Percentiles rank a stretch among this genome's conserved stretches.
Conservation (phyloP, 352 stramenopile genomes). For the Globisporangium echinulatum region DNA sequence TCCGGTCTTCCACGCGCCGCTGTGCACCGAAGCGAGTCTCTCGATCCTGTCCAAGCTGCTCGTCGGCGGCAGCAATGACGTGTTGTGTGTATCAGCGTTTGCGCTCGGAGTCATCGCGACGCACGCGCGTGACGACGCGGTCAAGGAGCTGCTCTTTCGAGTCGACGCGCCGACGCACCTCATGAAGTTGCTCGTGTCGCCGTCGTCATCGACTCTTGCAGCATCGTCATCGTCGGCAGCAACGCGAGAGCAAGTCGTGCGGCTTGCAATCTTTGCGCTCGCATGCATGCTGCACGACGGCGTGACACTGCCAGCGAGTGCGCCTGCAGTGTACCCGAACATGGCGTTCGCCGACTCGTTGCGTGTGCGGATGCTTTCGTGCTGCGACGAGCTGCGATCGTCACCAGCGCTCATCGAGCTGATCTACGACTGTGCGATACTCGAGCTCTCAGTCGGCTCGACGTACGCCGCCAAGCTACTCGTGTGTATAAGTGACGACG, state of each 20-base stretch:
- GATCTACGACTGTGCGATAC: conserved; percentile 23
- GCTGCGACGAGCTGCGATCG: conserved; percentile 14
- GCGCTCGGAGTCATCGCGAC: conserved; percentile 43
- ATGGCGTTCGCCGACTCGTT: conserved; percentile 7
- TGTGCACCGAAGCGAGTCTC: conserved; percentile 51
- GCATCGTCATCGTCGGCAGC: not conserved
- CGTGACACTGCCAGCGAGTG: conserved; percentile 12
- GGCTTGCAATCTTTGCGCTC: conserved; percentile 45
- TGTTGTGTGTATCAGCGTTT: conserved; percentile 42
- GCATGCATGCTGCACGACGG: conserved; percentile 25
- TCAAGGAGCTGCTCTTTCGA: conserved; percentile 42
- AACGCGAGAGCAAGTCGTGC: conserved; percentile 27
- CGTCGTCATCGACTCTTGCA: not conserved
- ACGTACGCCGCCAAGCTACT: conserved; percentile 36
- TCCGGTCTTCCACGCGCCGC: conserved; percentile 26
- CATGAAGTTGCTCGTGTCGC: conserved; percentile 30
- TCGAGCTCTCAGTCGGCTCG: conserved; percentile 14
- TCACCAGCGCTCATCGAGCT: conserved; percentile 13
- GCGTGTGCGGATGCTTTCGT: conserved; percentile 13
- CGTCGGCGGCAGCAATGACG: conserved; percentile 40
- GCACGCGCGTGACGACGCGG: conserved; percentile 19
- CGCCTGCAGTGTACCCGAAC: conserved; percentile 8
- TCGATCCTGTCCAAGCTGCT: conserved; percentile 65
- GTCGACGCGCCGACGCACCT: conserved; percentile 42
- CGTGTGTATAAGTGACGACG: conserved; percentile 18